Evolutionary conservation across 2,329 filamentous ascomycete genomes (phyloP), one percentile per base, ranked within the genome.

Genomic region (Diaporthe citrichinensis): DNA sequence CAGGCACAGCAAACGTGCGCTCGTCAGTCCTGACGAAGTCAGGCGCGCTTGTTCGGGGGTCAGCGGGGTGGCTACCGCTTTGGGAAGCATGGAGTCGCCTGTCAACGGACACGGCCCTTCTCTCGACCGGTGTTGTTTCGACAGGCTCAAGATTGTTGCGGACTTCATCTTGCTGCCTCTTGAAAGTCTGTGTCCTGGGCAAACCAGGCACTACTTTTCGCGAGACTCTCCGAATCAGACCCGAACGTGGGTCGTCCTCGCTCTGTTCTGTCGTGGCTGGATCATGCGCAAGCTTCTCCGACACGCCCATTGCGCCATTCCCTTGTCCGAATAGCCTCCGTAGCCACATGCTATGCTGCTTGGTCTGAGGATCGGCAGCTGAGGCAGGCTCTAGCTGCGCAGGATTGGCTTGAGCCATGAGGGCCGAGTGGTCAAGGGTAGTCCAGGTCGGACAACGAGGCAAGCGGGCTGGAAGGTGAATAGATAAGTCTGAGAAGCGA

Each of bases 91-190:
- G 83, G 41, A 81, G 75, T 53, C 87, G 87, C 71, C 90, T 85
- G 80, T 92, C 93, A 62, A 91, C 88, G 12, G 94, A 96, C 20
- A 92, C 87, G 15, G 94, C 92, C 80, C 95, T 91, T 78, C 94
- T 91, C 84, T 95, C 94, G 53, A 90, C 89, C 36, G 88, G 85
- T 44, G 91, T 90, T 8, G 90, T 89, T 65, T 92, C 87, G 57
- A 92, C 88, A 59, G 94, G 92, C 76, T 93, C 88, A 72, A 98
- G 87, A 80, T 92, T 93, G 79, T 94, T 91, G 79, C 95, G 90
- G 77, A 91, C 90, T 84, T 98, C 96, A 39, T 95, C 96, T 82
- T 94, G 90, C 83, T 96, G 95, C 80, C 95, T 91, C 84, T 92
- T 94, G 84, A 97, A 95, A 0, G 95, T 97, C 79, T 93, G 91